Evolutionary conservation across 441 rosid species (phyloP).

Genomic region (Jatropha multifida): DNA sequence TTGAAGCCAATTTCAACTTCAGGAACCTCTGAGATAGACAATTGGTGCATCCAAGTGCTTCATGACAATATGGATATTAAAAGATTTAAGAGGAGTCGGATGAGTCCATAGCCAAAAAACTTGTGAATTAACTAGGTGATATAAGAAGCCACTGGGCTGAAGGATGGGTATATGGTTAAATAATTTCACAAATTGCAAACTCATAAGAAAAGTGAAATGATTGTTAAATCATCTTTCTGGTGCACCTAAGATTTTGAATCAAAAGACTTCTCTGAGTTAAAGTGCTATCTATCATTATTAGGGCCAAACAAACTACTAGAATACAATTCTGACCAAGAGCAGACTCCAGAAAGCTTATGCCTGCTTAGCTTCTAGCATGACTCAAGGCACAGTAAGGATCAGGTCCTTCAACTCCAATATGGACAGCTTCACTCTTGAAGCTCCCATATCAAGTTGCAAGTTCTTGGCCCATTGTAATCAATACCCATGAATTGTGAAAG

Average conservation of each 20-base stretch:
- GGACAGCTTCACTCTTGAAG: neutral
- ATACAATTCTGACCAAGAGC: neutral
- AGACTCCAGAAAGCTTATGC: neutral
- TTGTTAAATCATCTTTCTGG: neutral
- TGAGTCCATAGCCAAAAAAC: no score
- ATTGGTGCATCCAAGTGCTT: neutral
- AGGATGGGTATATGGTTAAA: neutral
- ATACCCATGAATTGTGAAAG: neutral
- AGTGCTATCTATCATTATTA: neutral
- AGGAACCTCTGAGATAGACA: neutral
- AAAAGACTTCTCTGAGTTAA: neutral
- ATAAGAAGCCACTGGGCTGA: no score
- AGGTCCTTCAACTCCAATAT: neutral
- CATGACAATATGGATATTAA: no score
- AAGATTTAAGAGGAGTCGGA: no score
- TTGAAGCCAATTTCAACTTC: neutral
- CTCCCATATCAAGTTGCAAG: conserved; percentile 9
- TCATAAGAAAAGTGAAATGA: neutral
- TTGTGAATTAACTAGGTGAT: no score
- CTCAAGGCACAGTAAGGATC: neutral
- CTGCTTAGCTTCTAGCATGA: neutral
- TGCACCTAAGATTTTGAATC: neutral
- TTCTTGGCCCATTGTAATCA: neutral
- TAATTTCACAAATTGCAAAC: neutral
- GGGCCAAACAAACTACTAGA: neutral